Conservation (phyloP, 1,139 yeast genomes). For the Yamadazyma blattariae region DNA sequence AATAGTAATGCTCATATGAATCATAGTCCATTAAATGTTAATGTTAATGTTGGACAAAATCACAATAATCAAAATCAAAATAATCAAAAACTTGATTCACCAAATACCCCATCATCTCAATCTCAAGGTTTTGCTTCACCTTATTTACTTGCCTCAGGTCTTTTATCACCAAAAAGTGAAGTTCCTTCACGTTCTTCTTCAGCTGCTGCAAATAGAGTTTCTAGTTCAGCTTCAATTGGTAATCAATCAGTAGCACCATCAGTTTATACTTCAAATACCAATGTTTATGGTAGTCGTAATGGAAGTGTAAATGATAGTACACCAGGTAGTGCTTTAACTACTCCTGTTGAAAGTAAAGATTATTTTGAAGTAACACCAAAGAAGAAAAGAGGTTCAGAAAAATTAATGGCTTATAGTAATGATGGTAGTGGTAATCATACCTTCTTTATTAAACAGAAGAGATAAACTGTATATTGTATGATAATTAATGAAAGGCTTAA, state of each 20-base stretch:
- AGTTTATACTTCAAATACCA: not conserved
- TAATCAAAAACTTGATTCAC: not conserved
- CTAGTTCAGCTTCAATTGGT: slow-evolving; percentile 1
- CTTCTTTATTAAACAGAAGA: slow-evolving; percentile 36
- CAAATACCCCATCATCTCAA: slow-evolving; percentile 13
- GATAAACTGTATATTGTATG: too few species aligned
- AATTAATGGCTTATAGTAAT: slow-evolving; percentile 42
- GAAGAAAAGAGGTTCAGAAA: slow-evolving; percentile 25
- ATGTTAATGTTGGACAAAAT: not conserved
- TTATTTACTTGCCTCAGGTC: slow-evolving; percentile 55
- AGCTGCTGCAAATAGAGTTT: not conserved
- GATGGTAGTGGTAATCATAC: slow-evolving; percentile 44
- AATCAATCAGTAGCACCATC: not conserved
- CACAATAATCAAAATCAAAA: not conserved
- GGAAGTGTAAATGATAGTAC: slow-evolving; percentile 3
- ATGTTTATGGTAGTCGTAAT: not conserved
- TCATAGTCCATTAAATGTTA: slow-evolving; percentile 1
- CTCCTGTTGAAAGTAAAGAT: slow-evolving; percentile 14
- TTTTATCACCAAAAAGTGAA: slow-evolving; percentile 43
- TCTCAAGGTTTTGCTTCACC: slow-evolving; percentile 56
- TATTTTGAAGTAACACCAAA: slow-evolving; percentile 19
- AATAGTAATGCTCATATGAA: not conserved
- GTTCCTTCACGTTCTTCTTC: not conserved
- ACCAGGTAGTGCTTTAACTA: slow-evolving; percentile 7
- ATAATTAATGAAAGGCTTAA: too few species aligned